A percentile compares a stretch with the other conserved stretches of the same genome.
These are phyloP conservation scores for Fonsecaea monophora DNA, from an alignment of 2,329 filamentous ascomycete genomes.

Conservation along the genomic window DNA sequence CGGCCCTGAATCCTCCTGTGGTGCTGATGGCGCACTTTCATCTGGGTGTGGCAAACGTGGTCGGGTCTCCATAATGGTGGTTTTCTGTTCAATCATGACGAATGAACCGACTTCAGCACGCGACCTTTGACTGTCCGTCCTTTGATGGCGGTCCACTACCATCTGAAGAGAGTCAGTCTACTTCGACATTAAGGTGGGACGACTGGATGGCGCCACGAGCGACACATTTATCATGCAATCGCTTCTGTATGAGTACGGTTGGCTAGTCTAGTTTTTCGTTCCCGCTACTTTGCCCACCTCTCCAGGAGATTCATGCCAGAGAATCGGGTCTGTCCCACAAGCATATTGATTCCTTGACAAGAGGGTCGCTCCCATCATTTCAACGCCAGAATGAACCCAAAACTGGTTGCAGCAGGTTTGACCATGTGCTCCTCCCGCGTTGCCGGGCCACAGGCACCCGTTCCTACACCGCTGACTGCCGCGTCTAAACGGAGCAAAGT, in stretches of 20 bases:
- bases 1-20: not conserved
- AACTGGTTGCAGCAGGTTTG: not conserved
- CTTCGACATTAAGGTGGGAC: too few relatives aligned
- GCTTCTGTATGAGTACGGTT: too few relatives aligned
- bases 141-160: not conserved
- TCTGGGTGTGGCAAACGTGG: not conserved
- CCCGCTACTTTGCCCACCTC: too few relatives aligned
- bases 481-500: not conserved
- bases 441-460: not conserved
- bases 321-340: not conserved
- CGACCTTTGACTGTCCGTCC: not conserved
- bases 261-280: too few relatives aligned
- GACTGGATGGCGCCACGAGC: too few relatives aligned
- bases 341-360: not conserved
- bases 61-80: not conserved
- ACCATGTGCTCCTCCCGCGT: not conserved
- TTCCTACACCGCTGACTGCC: constrained; percentile 1
- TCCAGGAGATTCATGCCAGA: not conserved
- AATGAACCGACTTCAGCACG: not conserved
- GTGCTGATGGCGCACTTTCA: not conserved
- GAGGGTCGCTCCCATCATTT: not conserved
- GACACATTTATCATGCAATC: too few relatives aligned
- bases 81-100: not conserved
- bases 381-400: not conserved
- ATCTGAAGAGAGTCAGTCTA: not conserved